Evolutionary conservation across 2,329 filamentous ascomycete species (phyloP).

Genomic region (Ophiostoma montium): DNA sequence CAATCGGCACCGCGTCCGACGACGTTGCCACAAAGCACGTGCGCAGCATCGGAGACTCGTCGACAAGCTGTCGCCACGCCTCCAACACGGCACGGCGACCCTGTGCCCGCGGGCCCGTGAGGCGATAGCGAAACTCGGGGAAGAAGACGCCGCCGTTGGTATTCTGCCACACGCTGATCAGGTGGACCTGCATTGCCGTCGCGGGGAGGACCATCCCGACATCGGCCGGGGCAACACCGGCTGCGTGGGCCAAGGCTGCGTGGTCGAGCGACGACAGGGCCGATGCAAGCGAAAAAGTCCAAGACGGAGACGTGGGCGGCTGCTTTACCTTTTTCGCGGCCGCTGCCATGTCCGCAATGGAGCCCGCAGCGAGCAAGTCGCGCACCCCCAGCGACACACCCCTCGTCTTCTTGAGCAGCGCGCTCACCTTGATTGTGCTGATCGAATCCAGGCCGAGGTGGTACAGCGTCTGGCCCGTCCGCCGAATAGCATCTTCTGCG

Average conservation of each 20-base stretch:
- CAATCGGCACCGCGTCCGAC: conserved; percentile 32
- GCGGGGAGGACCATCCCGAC: conserved; percentile 51
- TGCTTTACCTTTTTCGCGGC: not conserved
- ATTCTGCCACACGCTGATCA: conserved; percentile 64
- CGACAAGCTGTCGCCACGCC: conserved; percentile 49
- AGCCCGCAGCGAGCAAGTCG: conserved; percentile 53
- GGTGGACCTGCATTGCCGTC: conserved; percentile 65
- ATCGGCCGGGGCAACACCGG: conserved; percentile 27
- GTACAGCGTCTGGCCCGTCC: conserved; percentile 51
- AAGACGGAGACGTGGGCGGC: not conserved
- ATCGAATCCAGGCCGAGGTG: conserved; percentile 85
- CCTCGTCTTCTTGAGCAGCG: conserved; percentile 46
- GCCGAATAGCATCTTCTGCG: conserved; percentile 39
- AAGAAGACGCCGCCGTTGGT: conserved; percentile 56
- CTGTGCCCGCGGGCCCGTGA: conserved; percentile 19
- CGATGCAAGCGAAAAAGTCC: not conserved
- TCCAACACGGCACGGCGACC: conserved; percentile 26
- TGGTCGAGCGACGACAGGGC: not conserved
- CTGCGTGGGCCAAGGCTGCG: conserved; percentile 1
- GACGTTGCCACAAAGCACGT: conserved; percentile 27
- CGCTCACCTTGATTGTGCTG: conserved; percentile 70
- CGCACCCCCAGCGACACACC: conserved; percentile 52
- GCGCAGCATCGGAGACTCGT: conserved; percentile 48
- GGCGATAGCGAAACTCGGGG: conserved; percentile 51
- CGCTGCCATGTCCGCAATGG: conserved; percentile 48